Evolutionary conservation across 257 asterid species (phyloP).

Genomic region (Pogostemon cablin): DNA sequence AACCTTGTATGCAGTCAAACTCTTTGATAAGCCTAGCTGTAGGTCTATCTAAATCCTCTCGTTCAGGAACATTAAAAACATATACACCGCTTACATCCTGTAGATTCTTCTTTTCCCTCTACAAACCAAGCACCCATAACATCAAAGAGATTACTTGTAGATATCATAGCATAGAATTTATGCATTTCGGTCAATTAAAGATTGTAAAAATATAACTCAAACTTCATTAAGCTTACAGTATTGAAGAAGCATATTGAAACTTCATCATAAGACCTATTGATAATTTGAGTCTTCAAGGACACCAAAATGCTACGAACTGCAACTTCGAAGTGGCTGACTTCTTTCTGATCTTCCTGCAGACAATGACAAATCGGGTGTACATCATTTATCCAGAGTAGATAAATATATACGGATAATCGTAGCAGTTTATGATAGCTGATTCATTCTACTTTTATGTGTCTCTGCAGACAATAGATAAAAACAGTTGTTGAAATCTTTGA

Average conservation of each 20-base stretch:
- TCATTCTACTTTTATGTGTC: neutral
- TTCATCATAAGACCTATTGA: constrained; percentile 89
- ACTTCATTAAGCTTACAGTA: constrained; percentile 62
- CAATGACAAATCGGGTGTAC: constrained; percentile 19
- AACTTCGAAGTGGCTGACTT: constrained; percentile 60
- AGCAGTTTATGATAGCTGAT: neutral
- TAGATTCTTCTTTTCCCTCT: constrained; percentile 94
- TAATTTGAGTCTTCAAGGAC: constrained; percentile 85
- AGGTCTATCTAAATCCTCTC: constrained; percentile 87
- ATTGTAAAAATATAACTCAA: constrained; percentile 5
- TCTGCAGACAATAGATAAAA: too few species aligned
- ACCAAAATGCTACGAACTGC: constrained; percentile 62
- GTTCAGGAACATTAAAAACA: constrained; percentile 87
- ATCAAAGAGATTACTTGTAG: constrained; percentile 15
- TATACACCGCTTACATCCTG: constrained; percentile 86
- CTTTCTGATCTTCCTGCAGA: constrained; percentile 63
- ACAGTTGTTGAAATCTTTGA: too few species aligned
- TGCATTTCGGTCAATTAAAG: constrained; percentile 10
- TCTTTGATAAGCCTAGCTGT: constrained; percentile 96
- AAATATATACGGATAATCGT: constrained; percentile 19
- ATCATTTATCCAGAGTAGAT: constrained; percentile 2
- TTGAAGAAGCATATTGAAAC: constrained; percentile 91
- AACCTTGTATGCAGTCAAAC: constrained; percentile 76
- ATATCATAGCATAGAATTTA: neutral
- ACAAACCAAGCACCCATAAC: constrained; percentile 39